Evolutionary conservation across 352 stramenopile genomes (phyloP), one percentile per base, ranked within the genome.

Genomic region (Pythium folliculosum): DNA sequence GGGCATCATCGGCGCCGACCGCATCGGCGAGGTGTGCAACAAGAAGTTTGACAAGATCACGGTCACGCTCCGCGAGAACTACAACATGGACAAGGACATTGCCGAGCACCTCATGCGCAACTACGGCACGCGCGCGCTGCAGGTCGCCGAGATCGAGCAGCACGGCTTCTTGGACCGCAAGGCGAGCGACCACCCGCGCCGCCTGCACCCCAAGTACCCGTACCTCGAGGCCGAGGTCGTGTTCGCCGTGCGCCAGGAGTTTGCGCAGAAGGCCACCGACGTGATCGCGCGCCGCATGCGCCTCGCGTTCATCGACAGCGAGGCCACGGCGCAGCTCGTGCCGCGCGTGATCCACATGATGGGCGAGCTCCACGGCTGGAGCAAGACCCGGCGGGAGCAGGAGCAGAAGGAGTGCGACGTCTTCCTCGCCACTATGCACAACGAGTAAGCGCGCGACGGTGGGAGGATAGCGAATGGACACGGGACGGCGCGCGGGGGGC

Each of bases 21-120:
- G 94, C 55, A 94, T 97, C 51, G 93, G 94, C 40, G 91, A 98
- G 55, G 94, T 98, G 23, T 97, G 89, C 84, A 97, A 95, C 73
- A 94, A 98, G 76, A 98, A 98, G 77, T 98, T 98, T 66, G 93
- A 98, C 78, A 96, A 94, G 65, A 97, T 98, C 70, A 95, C 87
- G 4, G 81, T 98, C 48, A 98, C 93, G 58, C 77, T 98, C 59
- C 82, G 94, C 56, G 95, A 98, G 67, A 94, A 94, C 57, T 99
- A 98, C 77, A 81, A 85, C 49, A 75, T 99, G 44, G 89, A 97
- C 76, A 95, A 94, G 77, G 93, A 98, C 70, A 81, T 99, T 44
- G 94, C 96, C 27, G 83, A 98, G 72, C 96, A 99, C 77, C 73
- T 99, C 59, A 97, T 97, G 76, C 82, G 82, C 65, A 98, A 98